Evolutionary conservation across 2,329 filamentous ascomycete genomes (phyloP).

Genomic region (Trichophyton mentagrophytes): DNA sequence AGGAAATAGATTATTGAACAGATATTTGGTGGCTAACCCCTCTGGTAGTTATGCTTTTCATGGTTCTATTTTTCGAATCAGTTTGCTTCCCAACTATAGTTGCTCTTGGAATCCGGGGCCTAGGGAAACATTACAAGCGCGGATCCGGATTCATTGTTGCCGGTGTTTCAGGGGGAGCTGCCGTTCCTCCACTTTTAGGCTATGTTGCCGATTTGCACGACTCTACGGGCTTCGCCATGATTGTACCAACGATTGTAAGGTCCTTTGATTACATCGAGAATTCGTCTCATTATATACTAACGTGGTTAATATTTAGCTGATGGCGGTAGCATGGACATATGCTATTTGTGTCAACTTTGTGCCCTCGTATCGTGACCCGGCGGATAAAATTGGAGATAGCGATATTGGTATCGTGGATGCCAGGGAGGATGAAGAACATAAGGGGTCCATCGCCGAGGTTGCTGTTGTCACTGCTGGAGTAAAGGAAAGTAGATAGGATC

Average conservation of each 20-base stretch:
- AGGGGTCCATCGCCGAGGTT: not conserved
- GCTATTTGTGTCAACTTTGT: constrained; percentile 53
- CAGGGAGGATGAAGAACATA: constrained; percentile 5
- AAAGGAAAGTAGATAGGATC: not conserved
- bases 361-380: constrained; percentile 48
- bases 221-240: constrained; percentile 50
- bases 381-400: constrained; percentile 41
- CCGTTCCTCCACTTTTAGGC: constrained; percentile 59
- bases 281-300: not conserved
- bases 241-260: constrained; percentile 45
- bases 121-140: constrained; percentile 60
- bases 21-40: constrained; percentile 19
- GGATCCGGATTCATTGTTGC: constrained; percentile 55
- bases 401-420: not conserved
- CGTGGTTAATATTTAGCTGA: constrained; percentile 30
- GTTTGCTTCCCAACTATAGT: constrained; percentile 76
- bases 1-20: not conserved
- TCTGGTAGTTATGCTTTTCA: constrained; percentile 40
- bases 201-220: constrained; percentile 53
- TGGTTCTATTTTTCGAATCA: constrained; percentile 70
- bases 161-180: constrained; percentile 59
- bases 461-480: not conserved
- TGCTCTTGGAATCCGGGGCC: constrained; percentile 59
- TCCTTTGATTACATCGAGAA: not conserved
- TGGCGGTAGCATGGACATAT: constrained; percentile 45